These are phyloP conservation scores for Penicillium desertorum DNA, from an alignment of 495 filamentous ascomycete species.

Conservation along the genomic window DNA sequence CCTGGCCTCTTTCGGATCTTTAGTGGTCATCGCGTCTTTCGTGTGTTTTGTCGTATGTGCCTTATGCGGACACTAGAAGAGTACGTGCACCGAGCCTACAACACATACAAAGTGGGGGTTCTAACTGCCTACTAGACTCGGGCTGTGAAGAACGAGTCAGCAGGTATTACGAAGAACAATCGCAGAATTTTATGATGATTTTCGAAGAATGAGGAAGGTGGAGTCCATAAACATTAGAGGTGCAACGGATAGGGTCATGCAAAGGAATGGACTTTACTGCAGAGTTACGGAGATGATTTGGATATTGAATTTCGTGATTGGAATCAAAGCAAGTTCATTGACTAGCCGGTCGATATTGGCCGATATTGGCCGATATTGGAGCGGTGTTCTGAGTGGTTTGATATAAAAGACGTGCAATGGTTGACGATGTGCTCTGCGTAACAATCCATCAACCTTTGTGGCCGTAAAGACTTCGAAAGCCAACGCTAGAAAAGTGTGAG, in stretches of 20 bases:
- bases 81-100: background rate
- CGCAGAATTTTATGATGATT: background rate
- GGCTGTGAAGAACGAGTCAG: background rate
- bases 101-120: background rate
- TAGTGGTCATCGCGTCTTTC: constrained; percentile 2
- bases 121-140: background rate
- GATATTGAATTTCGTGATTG: background rate
- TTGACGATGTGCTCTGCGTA: too few relatives aligned
- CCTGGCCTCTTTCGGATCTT: constrained; percentile 5
- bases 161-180: background rate
- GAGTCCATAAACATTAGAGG: too few relatives aligned
- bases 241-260: background rate
- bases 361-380: too few relatives aligned
- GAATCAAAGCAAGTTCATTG: background rate
- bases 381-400: too few relatives aligned
- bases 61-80: background rate
- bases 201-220: too few relatives aligned
- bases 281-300: background rate
- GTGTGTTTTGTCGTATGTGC: background rate
- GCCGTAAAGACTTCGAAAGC: too few relatives aligned
- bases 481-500: too few relatives aligned
- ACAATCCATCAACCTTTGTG: too few relatives aligned
- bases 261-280: background rate
- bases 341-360: too few relatives aligned
- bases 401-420: too few relatives aligned